phyloP scores from a whole-genome alignment of 192 early-diverging fungal species.

The Entophlyctis helioformis region DNA sequence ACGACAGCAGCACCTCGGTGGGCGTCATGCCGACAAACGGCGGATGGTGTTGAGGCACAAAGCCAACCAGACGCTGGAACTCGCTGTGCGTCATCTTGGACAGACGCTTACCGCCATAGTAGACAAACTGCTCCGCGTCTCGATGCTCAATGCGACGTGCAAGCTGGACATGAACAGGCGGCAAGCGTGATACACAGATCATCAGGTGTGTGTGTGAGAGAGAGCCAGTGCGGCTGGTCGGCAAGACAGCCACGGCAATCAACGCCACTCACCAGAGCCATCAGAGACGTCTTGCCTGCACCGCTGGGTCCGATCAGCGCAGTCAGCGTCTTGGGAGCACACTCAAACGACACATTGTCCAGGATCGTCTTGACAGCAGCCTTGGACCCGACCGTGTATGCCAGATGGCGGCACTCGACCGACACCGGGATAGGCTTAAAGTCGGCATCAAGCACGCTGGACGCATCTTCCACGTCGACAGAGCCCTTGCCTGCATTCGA shows the following conservation, averaged over 20 bases:
- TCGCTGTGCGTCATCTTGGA: neutral
- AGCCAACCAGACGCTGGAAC: conserved; percentile 13
- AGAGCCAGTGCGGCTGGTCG: no score
- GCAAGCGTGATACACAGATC: neutral
- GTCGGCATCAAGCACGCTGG: conserved; percentile 1
- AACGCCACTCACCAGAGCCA: conserved; percentile 10
- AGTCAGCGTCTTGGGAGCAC: conserved; percentile 14
- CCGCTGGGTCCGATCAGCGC: conserved; percentile 21
- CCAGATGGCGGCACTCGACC: conserved; percentile 8
- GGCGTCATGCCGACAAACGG: conserved; percentile 14
- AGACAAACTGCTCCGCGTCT: conserved; percentile 2
- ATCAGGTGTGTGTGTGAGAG: neutral
- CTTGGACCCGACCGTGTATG: conserved; percentile 4
- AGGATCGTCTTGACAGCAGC: conserved; percentile 6
- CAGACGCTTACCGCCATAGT: conserved; percentile 5
- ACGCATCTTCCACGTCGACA: no score
- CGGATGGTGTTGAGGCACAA: conserved; percentile 19
- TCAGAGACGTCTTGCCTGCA: conserved; percentile 18
- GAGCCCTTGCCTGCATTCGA: no score
- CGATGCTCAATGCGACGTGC: neutral
- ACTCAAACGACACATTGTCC: conserved; percentile 6
- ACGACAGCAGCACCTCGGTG: neutral
- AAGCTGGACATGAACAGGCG: conserved; percentile 1
- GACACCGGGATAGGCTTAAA: conserved; percentile 6
- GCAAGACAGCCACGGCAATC: no score